Evolutionary conservation across 495 filamentous ascomycete species (phyloP).

Genomic region (Aeminium ludgeri): DNA sequence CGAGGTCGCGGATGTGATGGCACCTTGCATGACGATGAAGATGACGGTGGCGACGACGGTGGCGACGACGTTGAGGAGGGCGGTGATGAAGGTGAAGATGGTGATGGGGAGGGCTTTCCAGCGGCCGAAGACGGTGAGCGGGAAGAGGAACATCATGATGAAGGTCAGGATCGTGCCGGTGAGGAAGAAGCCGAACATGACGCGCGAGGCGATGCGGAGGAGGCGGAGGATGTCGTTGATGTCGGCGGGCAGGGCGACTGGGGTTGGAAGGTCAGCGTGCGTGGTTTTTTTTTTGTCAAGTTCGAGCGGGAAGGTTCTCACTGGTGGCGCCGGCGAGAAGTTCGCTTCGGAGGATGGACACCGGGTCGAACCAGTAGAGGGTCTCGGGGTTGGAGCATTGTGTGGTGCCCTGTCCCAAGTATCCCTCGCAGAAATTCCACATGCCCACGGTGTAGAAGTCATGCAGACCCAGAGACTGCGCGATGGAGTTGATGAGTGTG

Average conservation of each 20-base stretch:
- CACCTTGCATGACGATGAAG: slow-evolving; percentile 59
- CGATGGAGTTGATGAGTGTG: slow-evolving; percentile 67
- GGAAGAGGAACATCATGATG: slow-evolving; percentile 48
- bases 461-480: slow-evolving; percentile 72
- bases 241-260: slow-evolving; percentile 60
- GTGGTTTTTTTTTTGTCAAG: not conserved
- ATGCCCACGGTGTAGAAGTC: slow-evolving; percentile 90
- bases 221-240: slow-evolving; percentile 56
- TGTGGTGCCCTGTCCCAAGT: slow-evolving; percentile 53
- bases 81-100: slow-evolving; percentile 43
- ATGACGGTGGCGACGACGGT: slow-evolving; percentile 63
- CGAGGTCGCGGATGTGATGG: slow-evolving; percentile 41
- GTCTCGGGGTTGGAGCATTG: slow-evolving; percentile 47
- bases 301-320: slow-evolving; percentile 22
- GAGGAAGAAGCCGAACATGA: slow-evolving; percentile 85
- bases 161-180: slow-evolving; percentile 48
- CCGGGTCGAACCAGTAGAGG: slow-evolving; percentile 83
- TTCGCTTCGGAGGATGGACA: slow-evolving; percentile 59
- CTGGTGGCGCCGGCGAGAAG: slow-evolving; percentile 64
- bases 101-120: slow-evolving; percentile 38
- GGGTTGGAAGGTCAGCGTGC: slow-evolving; percentile 11
- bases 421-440: slow-evolving; percentile 83
- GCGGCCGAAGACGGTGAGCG: slow-evolving; percentile 36
- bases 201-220: slow-evolving; percentile 58
- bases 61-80: slow-evolving; percentile 50